Evolutionary conservation across 2,329 filamentous ascomycete species (phyloP).

Genomic region (Fusarium floridanum): DNA sequence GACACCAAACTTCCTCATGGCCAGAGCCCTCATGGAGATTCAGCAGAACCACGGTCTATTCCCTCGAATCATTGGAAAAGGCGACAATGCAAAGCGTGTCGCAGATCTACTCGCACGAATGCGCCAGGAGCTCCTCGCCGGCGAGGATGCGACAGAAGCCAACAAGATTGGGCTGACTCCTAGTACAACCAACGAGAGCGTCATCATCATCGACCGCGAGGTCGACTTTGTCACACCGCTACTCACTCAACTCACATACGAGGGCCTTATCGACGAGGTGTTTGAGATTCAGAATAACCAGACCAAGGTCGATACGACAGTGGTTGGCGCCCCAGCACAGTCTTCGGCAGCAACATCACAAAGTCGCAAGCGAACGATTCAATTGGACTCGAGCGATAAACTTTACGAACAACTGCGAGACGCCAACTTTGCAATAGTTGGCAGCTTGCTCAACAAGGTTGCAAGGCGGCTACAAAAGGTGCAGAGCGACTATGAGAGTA

Average conservation of each 20-base stretch:
- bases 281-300: conserved; percentile 94
- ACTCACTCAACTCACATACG: conserved; percentile 95
- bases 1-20: conserved; percentile 88
- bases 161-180: conserved; percentile 79
- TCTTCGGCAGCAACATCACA: conserved; percentile 68
- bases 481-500: conserved; percentile 89
- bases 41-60: conserved; percentile 94
- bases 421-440: conserved; percentile 95
- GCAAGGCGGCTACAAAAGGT: conserved; percentile 87
- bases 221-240: conserved; percentile 93
- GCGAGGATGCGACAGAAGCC: conserved; percentile 76
- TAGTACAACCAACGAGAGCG: conserved; percentile 87
- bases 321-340: conserved; percentile 81
- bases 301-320: conserved; percentile 89
- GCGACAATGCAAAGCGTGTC: conserved; percentile 90
- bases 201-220: conserved; percentile 95
- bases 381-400: conserved; percentile 89
- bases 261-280: conserved; percentile 93
- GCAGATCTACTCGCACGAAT: conserved; percentile 90
- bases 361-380: conserved; percentile 85
- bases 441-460: conserved; percentile 88
- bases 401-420: conserved; percentile 90
- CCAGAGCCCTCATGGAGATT: conserved; percentile 92
- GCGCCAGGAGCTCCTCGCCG: conserved; percentile 88
- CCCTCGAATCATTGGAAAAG: conserved; percentile 93